These are phyloP conservation scores for Penicillium sp. DNA, from an alignment of 2,329 filamentous ascomycete species.

Conservation along the genomic window DNA sequence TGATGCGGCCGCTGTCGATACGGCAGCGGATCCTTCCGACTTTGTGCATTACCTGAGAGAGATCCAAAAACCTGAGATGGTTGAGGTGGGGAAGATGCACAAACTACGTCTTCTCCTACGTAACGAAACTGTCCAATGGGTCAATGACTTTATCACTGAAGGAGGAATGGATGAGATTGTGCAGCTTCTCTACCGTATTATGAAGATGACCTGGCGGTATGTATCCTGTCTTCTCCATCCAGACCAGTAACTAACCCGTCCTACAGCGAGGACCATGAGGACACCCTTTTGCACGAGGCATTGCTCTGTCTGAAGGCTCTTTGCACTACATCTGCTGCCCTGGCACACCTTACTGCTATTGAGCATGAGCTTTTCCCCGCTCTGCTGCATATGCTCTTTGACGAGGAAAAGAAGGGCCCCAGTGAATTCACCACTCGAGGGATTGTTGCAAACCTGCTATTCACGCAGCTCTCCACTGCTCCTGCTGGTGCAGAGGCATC, in stretches of 20 bases:
- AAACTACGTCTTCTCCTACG: conserved; percentile 80
- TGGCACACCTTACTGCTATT: conserved; percentile 71
- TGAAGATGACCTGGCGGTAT: conserved; percentile 91
- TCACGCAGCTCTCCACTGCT: conserved; percentile 72
- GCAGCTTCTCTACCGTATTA: conserved; percentile 75
- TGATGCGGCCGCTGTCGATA: conserved; percentile 61
- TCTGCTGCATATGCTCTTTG: conserved; percentile 79
- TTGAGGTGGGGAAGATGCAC: conserved; percentile 91
- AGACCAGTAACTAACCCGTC: conserved; percentile 19
- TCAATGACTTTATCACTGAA: conserved; percentile 78
- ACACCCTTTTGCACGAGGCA: conserved; percentile 81
- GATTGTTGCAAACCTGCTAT: conserved; percentile 79
- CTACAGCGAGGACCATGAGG: conserved; percentile 82
- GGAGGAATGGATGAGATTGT: conserved; percentile 91
- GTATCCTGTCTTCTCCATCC: conserved; percentile 21
- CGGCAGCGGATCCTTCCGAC: conserved; percentile 65
- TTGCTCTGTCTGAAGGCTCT: conserved; percentile 88
- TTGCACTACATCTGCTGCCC: conserved; percentile 78
- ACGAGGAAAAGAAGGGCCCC: conserved; percentile 95
- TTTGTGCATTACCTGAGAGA: conserved; percentile 80
- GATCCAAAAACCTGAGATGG: conserved; percentile 67
- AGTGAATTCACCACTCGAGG: conserved; percentile 91
- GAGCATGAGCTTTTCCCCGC: conserved; percentile 76
- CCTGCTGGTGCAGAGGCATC: conserved; percentile 53
- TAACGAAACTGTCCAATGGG: conserved; percentile 94